Percentiles rank a stretch among this genome's conserved stretches.
phyloP scores from a whole-genome alignment of 139 green algal genomes.

The Chlorella sp. region DNA sequence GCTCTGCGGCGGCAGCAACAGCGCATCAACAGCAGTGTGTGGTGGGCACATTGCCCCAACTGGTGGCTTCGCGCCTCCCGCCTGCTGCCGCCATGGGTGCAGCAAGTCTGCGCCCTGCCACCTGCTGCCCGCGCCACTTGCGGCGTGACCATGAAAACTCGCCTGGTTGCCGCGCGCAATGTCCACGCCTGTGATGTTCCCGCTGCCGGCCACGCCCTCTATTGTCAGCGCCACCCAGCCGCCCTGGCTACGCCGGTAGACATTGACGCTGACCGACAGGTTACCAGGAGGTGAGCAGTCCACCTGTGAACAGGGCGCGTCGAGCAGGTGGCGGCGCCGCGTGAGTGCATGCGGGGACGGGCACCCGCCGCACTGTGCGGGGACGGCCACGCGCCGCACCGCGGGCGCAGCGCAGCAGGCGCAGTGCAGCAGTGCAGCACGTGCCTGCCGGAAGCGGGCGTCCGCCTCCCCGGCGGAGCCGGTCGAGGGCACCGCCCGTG shows the following conservation, averaged over 20 bases:
- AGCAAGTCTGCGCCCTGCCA: too few relatives aligned
- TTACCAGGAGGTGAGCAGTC: conserved; percentile 11
- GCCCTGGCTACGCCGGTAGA: conserved; percentile 16
- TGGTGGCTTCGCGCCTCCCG: not conserved
- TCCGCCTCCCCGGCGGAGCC: not conserved
- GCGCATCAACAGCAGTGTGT: not conserved
- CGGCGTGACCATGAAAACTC: too few relatives aligned
- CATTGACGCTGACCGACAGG: conserved; percentile 23
- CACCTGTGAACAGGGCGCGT: not conserved
- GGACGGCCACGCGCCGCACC: not conserved
- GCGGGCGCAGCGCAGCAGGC: not conserved
- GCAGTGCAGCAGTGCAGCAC: not conserved
- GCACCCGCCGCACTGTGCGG: too few relatives aligned
- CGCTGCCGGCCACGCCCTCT: conserved; percentile 27
- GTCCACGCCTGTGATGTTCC: conserved; percentile 13
- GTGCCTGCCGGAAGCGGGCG: conserved; percentile 1
- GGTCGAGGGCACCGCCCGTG: not conserved
- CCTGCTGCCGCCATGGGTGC: too few relatives aligned
- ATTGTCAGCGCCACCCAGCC: conserved; percentile 35
- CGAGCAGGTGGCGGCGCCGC: not conserved
- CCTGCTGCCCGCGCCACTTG: too few relatives aligned
- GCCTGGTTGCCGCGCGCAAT: conserved; percentile 17
- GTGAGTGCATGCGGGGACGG: too few relatives aligned
- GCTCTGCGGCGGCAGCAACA: not conserved
- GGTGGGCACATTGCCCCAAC: not conserved